Evolutionary conservation across 495 filamentous ascomycete genomes (phyloP).

Genomic region (Chaetomium cochliodes): DNA sequence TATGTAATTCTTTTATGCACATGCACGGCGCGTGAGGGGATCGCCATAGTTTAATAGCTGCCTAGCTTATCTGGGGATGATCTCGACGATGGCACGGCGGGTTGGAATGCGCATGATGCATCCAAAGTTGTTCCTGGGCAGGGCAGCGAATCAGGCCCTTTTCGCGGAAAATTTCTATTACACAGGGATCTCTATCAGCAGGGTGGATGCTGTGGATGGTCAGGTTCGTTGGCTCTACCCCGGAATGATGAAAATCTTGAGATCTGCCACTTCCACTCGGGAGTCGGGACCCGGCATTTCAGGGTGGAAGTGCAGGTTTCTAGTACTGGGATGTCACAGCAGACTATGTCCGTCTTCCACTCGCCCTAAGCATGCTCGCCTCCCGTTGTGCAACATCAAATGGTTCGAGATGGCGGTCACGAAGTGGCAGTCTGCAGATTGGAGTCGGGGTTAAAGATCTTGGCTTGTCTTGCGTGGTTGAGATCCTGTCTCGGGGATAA

Average conservation of each 20-base stretch:
- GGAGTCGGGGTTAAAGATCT: neutral
- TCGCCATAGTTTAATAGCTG: neutral
- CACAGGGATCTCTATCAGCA: no score
- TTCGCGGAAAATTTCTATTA: no score
- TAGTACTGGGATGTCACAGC: neutral
- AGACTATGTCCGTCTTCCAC: neutral
- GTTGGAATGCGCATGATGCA: neutral
- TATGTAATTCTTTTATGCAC: neutral
- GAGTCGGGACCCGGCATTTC: neutral
- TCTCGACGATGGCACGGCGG: neutral
- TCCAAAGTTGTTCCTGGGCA: neutral
- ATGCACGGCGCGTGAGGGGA: neutral
- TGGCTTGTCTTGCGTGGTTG: neutral
- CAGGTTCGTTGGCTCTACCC: no score
- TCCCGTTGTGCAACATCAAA: neutral
- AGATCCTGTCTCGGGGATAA: neutral
- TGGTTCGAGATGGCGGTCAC: constrained; percentile 1
- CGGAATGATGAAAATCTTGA: neutral
- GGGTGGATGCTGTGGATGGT: no score
- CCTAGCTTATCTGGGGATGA: neutral
- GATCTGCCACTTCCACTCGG: neutral
- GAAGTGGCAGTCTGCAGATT: neutral
- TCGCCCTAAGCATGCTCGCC: neutral
- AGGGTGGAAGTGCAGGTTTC: neutral
- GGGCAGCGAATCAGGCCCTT: neutral